These are phyloP conservation scores for Epichloe sp. DNA, from an alignment of 2,329 filamentous ascomycete genomes.

Conservation along the genomic window DNA sequence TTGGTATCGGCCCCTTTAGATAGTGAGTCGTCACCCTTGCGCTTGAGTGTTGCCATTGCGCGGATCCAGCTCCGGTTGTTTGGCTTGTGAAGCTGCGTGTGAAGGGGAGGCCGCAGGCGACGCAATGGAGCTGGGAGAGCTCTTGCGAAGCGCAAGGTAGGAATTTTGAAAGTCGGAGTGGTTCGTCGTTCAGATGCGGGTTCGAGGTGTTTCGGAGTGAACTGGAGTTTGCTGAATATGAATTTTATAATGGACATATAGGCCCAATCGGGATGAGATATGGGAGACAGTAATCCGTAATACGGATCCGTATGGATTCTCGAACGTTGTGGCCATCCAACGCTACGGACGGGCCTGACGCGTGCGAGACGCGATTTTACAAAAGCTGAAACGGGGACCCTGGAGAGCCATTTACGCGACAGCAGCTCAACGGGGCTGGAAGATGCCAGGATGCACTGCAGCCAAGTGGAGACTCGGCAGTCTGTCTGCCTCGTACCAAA, in stretches of 20 bases:
- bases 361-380: not conserved
- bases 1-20: constrained; percentile 40
- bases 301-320: no score
- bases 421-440: not conserved
- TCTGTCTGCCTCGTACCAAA: no score
- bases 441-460: no score
- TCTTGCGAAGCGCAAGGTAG: not conserved
- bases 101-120: not conserved
- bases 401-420: not conserved
- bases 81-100: not conserved
- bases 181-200: not conserved
- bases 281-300: no score
- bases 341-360: not conserved
- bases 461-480: no score
- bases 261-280: no score
- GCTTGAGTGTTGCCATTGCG: constrained; percentile 48
- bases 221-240: not conserved
- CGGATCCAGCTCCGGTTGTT: not conserved
- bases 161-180: not conserved
- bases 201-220: not conserved
- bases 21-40: constrained; percentile 42
- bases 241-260: not conserved
- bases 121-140: not conserved
- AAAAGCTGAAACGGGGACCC: not conserved
- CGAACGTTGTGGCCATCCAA: no score